These are phyloP conservation scores for Aspergillus calidoustus DNA, from an alignment of 2,329 filamentous ascomycete genomes.

Conservation along the genomic window DNA sequence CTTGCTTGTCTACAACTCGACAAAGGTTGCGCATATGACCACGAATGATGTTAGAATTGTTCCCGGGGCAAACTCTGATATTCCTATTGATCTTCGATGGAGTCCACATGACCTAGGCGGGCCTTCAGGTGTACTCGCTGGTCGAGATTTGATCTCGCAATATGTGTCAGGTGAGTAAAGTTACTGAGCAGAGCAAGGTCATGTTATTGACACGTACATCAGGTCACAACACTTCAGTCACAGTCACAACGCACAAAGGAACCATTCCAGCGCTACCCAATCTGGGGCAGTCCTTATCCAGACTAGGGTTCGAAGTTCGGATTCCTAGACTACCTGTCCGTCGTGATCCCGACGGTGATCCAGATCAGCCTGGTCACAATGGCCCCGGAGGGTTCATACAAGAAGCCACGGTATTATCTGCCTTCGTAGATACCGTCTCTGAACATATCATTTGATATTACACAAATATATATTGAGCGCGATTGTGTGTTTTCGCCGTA, in stretches of 20 bases:
- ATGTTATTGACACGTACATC: slow-evolving; percentile 16
- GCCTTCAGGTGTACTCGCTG: slow-evolving; percentile 62
- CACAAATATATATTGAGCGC: slow-evolving; percentile 16
- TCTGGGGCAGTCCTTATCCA: slow-evolving; percentile 73
- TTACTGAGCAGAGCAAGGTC: not conserved
- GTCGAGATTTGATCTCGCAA: slow-evolving; percentile 75
- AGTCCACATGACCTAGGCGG: slow-evolving; percentile 69
- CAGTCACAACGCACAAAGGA: slow-evolving; percentile 69
- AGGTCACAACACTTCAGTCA: slow-evolving; percentile 81
- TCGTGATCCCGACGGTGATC: slow-evolving; percentile 47
- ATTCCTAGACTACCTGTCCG: slow-evolving; percentile 70
- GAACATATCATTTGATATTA: slow-evolving; percentile 15
- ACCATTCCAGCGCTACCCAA: slow-evolving; percentile 75
- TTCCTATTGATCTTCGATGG: slow-evolving; percentile 74
- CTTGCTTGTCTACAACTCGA: slow-evolving; percentile 73
- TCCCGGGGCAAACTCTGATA: slow-evolving; percentile 72
- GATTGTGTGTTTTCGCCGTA: slow-evolving; percentile 14
- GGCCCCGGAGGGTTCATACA: slow-evolving; percentile 73
- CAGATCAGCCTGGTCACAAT: slow-evolving; percentile 37
- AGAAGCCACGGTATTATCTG: slow-evolving; percentile 66
- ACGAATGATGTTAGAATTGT: slow-evolving; percentile 66
- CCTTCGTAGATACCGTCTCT: slow-evolving; percentile 26
- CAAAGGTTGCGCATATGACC: slow-evolving; percentile 75
- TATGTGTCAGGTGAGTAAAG: slow-evolving; percentile 73
- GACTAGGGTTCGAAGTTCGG: slow-evolving; percentile 71